A percentile compares a stretch with the other conserved stretches of the same genome.
These are phyloP conservation scores for Rutstroemia sp. DNA, from an alignment of 2,329 filamentous ascomycete species.

Conservation along the genomic window DNA sequence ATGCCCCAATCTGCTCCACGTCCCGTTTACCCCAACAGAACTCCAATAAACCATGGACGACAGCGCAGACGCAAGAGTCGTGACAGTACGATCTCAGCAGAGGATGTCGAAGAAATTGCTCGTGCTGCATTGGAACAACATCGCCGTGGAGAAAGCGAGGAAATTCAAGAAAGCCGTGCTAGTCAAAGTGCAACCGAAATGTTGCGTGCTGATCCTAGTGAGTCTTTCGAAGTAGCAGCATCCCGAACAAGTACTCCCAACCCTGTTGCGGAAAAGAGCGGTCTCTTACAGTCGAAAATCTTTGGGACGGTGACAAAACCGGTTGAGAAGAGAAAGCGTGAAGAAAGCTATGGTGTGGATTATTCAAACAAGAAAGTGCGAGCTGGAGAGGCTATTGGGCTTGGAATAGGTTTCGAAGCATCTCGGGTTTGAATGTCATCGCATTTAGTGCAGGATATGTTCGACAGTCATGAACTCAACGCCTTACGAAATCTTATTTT, in stretches of 20 bases:
- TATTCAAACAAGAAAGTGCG: slow-evolving; percentile 41
- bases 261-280: slow-evolving; percentile 35
- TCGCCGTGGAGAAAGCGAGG: slow-evolving; percentile 45
- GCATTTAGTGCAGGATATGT: not conserved
- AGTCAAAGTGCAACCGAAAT: slow-evolving; percentile 71
- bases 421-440: slow-evolving; percentile 4
- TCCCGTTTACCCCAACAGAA: slow-evolving; percentile 30
- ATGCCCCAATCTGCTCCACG: slow-evolving; percentile 53
- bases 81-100: slow-evolving; percentile 78
- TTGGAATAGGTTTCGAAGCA: slow-evolving; percentile 42
- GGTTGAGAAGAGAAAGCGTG: slow-evolving; percentile 31
- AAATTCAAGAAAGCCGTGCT: slow-evolving; percentile 66
- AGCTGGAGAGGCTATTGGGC: slow-evolving; percentile 40
- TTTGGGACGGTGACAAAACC: slow-evolving; percentile 53
- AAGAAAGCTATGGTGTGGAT: slow-evolving; percentile 12
- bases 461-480: not conserved
- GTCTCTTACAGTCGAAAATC: slow-evolving; percentile 51
- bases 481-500: not conserved
- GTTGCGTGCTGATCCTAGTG: slow-evolving; percentile 51
- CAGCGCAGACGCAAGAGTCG: slow-evolving; percentile 61
- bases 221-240: slow-evolving; percentile 31
- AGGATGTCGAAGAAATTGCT: slow-evolving; percentile 47
- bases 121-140: slow-evolving; percentile 36
- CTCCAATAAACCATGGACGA: slow-evolving; percentile 31
- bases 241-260: slow-evolving; percentile 28